Conservation (phyloP, 83 land plant species). For the Picea mariana region DNA sequence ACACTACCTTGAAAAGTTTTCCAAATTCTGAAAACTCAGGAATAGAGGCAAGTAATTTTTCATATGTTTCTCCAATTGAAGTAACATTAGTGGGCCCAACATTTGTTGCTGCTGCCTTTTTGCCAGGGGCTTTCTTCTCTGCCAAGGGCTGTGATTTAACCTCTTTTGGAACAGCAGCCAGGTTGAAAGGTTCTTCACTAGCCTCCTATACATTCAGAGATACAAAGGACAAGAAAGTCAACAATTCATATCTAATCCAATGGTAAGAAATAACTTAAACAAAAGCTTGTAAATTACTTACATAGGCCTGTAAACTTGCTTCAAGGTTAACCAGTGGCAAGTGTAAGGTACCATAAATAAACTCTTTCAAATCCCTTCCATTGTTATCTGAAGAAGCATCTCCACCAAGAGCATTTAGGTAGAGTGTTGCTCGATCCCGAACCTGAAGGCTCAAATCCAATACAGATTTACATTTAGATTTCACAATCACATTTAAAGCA, state of each 20-base stretch:
- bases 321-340: no score
- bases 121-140: constrained; percentile 89
- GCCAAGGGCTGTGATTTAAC: constrained; percentile 74
- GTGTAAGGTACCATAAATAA: constrained; percentile 71
- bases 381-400: constrained; percentile 26
- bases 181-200: constrained; percentile 81
- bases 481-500: no score
- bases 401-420: constrained; percentile 61
- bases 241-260: neutral
- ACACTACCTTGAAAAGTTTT: constrained; percentile 85
- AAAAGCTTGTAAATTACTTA: constrained; percentile 25
- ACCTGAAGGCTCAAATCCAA: constrained; percentile 46
- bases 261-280: neutral
- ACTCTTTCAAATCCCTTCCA: constrained; percentile 53
- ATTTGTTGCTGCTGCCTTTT: constrained; percentile 78
- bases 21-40: constrained; percentile 88
- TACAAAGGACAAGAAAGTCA: constrained; percentile 3
- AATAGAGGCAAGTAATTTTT: constrained; percentile 75
- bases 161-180: constrained; percentile 77
- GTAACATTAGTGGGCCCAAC: constrained; percentile 47
- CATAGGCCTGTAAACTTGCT: no score
- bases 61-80: constrained; percentile 75
- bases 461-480: neutral
- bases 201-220: constrained; percentile 56
- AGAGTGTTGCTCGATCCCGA: constrained; percentile 89